Conservation (phyloP, 2,329 filamentous ascomycete species). For the Ceratocystis destructans region DNA sequence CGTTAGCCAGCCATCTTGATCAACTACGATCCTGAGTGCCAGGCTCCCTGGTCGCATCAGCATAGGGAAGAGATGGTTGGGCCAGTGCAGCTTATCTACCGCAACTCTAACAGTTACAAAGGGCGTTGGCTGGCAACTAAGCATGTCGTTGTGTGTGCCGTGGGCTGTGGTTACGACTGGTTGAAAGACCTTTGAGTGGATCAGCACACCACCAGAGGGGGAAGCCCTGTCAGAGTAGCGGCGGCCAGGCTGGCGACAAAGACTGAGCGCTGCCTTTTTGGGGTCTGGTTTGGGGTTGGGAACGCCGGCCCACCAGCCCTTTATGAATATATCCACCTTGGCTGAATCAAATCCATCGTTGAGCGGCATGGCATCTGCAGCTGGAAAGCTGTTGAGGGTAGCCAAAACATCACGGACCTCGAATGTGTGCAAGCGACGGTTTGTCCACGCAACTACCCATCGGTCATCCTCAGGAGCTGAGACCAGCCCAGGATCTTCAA, state of each 20-base stretch:
- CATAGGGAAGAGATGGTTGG: conserved; percentile 1
- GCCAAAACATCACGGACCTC: conserved; percentile 14
- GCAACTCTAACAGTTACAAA: conserved; percentile 9
- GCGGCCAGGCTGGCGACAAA: background rate
- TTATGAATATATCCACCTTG: background rate
- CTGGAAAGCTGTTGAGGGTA: background rate
- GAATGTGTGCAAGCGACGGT: conserved; percentile 17
- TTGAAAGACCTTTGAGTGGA: background rate
- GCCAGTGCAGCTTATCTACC: conserved; percentile 4
- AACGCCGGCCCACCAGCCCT: conserved; percentile 11
- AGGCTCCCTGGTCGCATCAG: conserved; percentile 5
- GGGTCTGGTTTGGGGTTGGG: background rate
- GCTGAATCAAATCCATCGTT: background rate
- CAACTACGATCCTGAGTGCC: background rate
- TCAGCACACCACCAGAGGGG: background rate
- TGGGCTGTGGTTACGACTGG: background rate
- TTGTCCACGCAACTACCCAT: conserved; percentile 15
- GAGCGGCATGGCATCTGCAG: background rate
- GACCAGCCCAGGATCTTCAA: conserved; percentile 17
- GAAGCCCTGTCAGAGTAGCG: background rate
- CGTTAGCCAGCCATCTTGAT: conserved; percentile 8
- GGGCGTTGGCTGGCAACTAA: background rate
- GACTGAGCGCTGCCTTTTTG: background rate
- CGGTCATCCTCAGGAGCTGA: conserved; percentile 14
- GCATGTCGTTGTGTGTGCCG: background rate